Evolutionary conservation across 495 filamentous ascomycete species (phyloP), one percentile per base, ranked within the genome.

Genomic region (Trichocladium uniseriatum): DNA sequence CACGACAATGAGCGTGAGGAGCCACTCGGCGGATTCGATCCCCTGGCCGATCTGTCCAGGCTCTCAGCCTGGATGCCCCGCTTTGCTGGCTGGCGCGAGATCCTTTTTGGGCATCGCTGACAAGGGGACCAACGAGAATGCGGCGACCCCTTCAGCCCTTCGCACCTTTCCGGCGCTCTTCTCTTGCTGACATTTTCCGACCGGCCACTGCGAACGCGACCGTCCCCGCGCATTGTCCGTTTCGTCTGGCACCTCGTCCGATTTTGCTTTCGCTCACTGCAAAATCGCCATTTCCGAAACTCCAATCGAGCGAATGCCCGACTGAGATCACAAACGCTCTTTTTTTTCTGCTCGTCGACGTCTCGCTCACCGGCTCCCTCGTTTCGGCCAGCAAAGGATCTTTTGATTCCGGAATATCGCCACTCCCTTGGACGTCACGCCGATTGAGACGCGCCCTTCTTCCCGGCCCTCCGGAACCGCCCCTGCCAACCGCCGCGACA

Each of bases 241-340:
- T 27, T 3, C 24, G 4, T 27, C 8, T 27, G 24, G 4, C 24
- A n/a, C n/a, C n/a, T n/a, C n/a, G n/a, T n/a, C n/a, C 31, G 31
- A 32, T 14, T 14, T 32, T 32, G 5, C 31, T 32, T 14, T 5
- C 27, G 27, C 10, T 29, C 27, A 10, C 27, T 29, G 10, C 27
- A 5, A 5, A 5, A 11, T 32, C 31, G 31, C 31, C 10, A 32
- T 5, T 32, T 10, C 31, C 31, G 31, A 32, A 10, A 14, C 2
- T 32, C 41, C 41, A 22, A 41, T 35, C 29, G 38, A 22, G 38
- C 20, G 45, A 34, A 41, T 49, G 38, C 28, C 38, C 45, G 46
- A 34, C 22, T 35, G 22, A 39, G 24, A 14, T n/a, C 13, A 1
- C 16, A 11, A 21, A 31, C 45, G 27, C 36, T 48, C 45, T 11